A percentile compares a stretch with the other conserved stretches of the same genome.
These are phyloP conservation scores for Rhododendron simsii DNA, from an alignment of 148 eudicot species.

Conservation along the genomic window DNA sequence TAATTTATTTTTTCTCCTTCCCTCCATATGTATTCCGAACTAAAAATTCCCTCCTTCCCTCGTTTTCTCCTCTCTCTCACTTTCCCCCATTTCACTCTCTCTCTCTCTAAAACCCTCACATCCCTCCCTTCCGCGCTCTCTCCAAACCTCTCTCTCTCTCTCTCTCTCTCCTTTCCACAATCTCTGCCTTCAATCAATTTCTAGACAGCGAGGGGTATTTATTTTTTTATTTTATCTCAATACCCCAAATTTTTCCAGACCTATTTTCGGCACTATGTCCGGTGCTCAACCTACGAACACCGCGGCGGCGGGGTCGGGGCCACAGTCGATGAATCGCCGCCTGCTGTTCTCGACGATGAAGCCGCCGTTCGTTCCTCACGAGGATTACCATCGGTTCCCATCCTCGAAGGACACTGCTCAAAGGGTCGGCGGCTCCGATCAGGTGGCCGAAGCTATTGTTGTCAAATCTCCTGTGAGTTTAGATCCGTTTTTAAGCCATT, in stretches of 20 bases:
- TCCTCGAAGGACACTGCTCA: conserved; percentile 11
- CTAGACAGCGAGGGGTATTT: not conserved
- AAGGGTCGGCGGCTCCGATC: conserved; percentile 20
- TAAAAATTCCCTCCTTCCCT: conserved; percentile 59
- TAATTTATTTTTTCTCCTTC: conserved; percentile 30
- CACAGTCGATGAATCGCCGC: conserved; percentile 40
- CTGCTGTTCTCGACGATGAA: conserved; percentile 55
- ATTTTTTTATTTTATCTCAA: not conserved
- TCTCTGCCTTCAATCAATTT: not conserved
- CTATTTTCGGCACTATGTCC: conserved; percentile 24
- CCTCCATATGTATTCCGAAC: conserved; percentile 92
- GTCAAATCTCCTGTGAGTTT: conserved; percentile 66
- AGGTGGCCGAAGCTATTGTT: conserved; percentile 46
- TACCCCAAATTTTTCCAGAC: not conserved
- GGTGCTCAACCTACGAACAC: conserved; percentile 22
- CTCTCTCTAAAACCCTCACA: conserved; percentile 5
- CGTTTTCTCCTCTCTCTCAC: conserved; percentile 17
- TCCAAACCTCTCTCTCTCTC: not conserved
- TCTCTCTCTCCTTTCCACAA: not conserved
- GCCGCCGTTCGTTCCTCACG: conserved; percentile 50
- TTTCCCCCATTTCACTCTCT: not conserved
- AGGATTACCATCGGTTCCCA: conserved; percentile 69
- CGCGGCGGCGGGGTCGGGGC: conserved; percentile 19
- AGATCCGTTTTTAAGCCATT: not conserved
- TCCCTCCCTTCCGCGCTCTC: conserved; percentile 16